Base-by-base conservation (phyloP, 2,329 filamentous ascomycete genomes). In the Keithomyces neogunnii region DNA sequence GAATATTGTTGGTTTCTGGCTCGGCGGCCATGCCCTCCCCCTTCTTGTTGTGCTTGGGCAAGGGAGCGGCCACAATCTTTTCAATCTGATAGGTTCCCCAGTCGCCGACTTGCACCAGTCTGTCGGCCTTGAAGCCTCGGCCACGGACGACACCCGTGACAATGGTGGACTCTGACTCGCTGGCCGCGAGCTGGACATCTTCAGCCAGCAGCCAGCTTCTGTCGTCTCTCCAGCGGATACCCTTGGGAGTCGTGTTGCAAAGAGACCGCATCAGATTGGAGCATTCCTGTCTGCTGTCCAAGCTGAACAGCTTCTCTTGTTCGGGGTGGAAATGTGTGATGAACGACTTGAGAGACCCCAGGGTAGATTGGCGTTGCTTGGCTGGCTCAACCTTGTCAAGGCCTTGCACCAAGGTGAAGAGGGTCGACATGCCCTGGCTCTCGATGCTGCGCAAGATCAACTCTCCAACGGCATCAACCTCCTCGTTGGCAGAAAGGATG, bases 121-220 rank as follows among this genome's bases (percentile, higher is more conserved):
- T 82, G 66, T 99, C 90, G 3, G 89, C 87, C 66, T 96, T 97
- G 49, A 99, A 68, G 7, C 87, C 86, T 63, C 84, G 88, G 35
- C 93, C 93, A 62, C 93, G 80, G 31, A 97, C 83, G 3, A 93
- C 81, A 58, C 93, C 93, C 0, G 89, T 95, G 42, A 99, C 65
- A 6, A 91, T 73, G 7, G 89, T 86, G 42, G 83, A 73, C n/a
- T 80, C 76, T 1, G 76, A 73, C 9, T 76, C 76, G 4, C 71
- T 74, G 31, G 80, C 75, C 9, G 81, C 77, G 77, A 90, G 95
- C 59, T 80, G 72, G 49, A 96, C 75, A 31, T 91, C 80, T 57
- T 99, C 93, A 4, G 92, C 82, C 52, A 96, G 73, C 85, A 99
- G 89, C 88, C 93, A 99, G 61, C 90, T 95, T 59, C 93, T 81